Base-by-base conservation (phyloP, 805 yeast genomes). In the Cyberlindnera maclurae region DNA sequence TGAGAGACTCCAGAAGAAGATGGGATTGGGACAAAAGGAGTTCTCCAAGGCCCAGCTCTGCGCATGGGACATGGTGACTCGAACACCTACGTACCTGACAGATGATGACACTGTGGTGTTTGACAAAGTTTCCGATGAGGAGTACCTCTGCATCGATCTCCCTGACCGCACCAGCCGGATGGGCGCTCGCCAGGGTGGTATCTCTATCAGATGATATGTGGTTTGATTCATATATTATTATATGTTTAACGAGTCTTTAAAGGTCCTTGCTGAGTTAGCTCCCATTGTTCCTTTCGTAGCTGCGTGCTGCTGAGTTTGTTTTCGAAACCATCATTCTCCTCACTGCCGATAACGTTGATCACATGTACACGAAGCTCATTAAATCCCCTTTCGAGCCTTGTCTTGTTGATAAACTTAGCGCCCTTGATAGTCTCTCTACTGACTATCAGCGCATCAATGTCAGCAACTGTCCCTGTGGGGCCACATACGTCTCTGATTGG, bases 401-500 rank as follows among this genome's bases (percentile, higher is more conserved):
- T 69, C 12, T 74, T 64, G 53, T 94, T 93, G 32, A 93, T 81
- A 40, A 67, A 66, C 0, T 64, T 72, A 0, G 85, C 97, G 2
- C 97, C 97, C 9, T 68, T 56, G 0, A 68, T 60, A 0, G 97
- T 82, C 52, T 93, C 98, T 32, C 75, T 68, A 47, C 95, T 85
- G 3, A 93, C 77, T 0, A 90, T 78, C 30, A 93, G 67, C 1
- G 88, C 82, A 47, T 89, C 84, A 29, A 93, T 85, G 35, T 77
- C 79, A 12, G 70, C 68, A 2, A 82, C 69, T 11, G 72, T 69
- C 0, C 87, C 95, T 0, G 98, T 88, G 4, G 97, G 98, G 0
- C 99, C 99, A 61, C 94, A 88, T 0, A 89, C 72, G 56, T 93
- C 97, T 43, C 78, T 71, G 33, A 93, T 79, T 46, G 81, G 76